Evolutionary conservation across 345 rosid genomes (phyloP), one percentile per base, ranked within the genome.

Genomic region (Triadica sebifera): DNA sequence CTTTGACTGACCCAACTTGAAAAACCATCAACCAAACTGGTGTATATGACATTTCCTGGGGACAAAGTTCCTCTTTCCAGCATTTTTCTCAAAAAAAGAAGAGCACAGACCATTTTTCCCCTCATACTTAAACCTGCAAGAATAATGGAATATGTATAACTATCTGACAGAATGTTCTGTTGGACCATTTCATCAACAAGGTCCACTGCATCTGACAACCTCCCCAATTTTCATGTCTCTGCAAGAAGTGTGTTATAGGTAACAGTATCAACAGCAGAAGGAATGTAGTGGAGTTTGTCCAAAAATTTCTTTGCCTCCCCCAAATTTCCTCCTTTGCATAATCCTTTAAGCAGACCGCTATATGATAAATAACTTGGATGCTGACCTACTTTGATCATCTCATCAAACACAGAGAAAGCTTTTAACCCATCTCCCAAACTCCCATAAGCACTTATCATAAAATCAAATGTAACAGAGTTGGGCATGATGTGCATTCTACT

Each of bases 331-430:
- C 93, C 89, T 79, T 68, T 88, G 81, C 96, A 92, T 62, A 92
- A 85, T 81, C 92, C 98, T 86, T 90, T 94, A 63, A 92, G 90
- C 55, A 94, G 83, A 79, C 95, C 77, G n/a, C 89, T 85, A 72
- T 89, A 91, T 8, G 97, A 88, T 84, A 89, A 85, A 77, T 78
- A 81, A 55, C 86, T 82, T 16, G 98, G 96, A 68, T 74, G 80
- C 81, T 89, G 87, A 58, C 96, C 93, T 29, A 67, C 80, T 76
- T 78, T 82, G 43, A 87, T 68, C 94, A 90, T 94, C 81, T 94
- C 96, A 81, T 94, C 98, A 62, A 90, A 88, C 81, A 85, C 16
- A 41, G 86, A 85, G 65, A 88, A 87, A 3, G 89, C 90, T 81
- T 82, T 89, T 75, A 85, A 72, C 74, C 79, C 88, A 77, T 90